Evolutionary conservation across 495 filamentous ascomycete species (phyloP), one percentile per base, ranked within the genome.

Genomic region (Aspergillus olivimuriae): DNA sequence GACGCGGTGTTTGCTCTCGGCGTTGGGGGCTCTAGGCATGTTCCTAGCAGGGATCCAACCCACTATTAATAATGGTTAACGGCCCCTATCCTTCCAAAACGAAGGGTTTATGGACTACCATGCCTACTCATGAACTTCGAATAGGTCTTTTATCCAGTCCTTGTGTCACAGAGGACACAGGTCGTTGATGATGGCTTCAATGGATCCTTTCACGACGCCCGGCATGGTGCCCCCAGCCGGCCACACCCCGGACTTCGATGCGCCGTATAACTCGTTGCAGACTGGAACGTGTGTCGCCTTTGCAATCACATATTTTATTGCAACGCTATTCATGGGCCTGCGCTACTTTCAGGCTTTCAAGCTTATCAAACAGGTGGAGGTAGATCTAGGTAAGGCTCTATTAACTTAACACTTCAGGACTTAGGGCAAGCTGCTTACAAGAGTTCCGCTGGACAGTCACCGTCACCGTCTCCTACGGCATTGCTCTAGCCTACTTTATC

Each of bases 261-360:
- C 34, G 9, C 49, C 53, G 1, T 52, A 50, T 22, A 56, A 49
- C 21, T 52, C 49, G 18, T 31, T 56, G 23, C 53, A 56, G n/a
- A 48, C 35, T 15, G 53, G 48, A 17, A 52, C 45, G 14, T 37
- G 52, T 12, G 31, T 56, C 12, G 42, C 53, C 4, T 56, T 52
- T 49, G 46, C 38, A 1, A 10, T 35, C 4, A 53, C 46, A 1
- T 50, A 43, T 44, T 44, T 49, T 17, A 6, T 53, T 12, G 51
- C 51, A 20, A 50, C 51, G 1, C 9, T 46, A 0, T 49, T 50
- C 14, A 4, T 53, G 5, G 46, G 38, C 11, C 46, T 53, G 17
- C 42, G 51, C 5, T 53, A 50, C 28, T 53, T 53, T 20, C 46
- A 53, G 39, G 46, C 51, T 14, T 37, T 53, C 20, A 47, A 73